Evolutionary conservation across 2,329 filamentous ascomycete species (phyloP), one percentile per base, ranked within the genome.

Genomic region (Aspergillus terreus): DNA sequence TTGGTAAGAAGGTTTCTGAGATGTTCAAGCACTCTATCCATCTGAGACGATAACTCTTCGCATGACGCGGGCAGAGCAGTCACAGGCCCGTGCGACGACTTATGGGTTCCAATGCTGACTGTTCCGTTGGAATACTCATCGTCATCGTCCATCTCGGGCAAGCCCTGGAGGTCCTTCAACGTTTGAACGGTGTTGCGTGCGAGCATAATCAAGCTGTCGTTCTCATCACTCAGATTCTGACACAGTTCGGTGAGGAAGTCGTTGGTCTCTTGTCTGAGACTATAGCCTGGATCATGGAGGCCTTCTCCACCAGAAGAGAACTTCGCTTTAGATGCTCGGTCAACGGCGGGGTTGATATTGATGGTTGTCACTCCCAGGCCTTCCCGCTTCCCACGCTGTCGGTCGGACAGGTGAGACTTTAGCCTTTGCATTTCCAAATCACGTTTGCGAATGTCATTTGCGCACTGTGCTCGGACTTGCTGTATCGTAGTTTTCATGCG

Each of bases 391-490:
- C 79, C 58, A 80, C 83, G 57, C 83, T 81, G 44, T 79, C 83
- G 64, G 49, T 94, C 89, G 3, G 83, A 80, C 55, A 97, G 79
- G 66, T 96, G 90, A 60, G 86, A 87, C 77, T 96, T 97, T 57
- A 99, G 77, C 38, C 85, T 85, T 57, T 95, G 88, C 58, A 97
- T 86, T 71, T 96, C 89, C 42, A 90, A 79, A 66, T 99, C 94
- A 40, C 92, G 84, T 65, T 95, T 92, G 54, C 92, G 85, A 43
- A 96, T 83, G 65, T 99, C 94, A 59, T 90, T 95, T 46, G 90
- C 86, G 70, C 92, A 97, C 57, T 92, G 86, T 6, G 87, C 83
- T 54, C 92, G 85, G 2, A 94, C 87, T 70, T 97, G 92, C 27
- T 87, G 82, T 2, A 96, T 84, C 2, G 88, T 82, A 0, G 84